Evolutionary conservation across 2,329 filamentous ascomycete genomes (phyloP).

Genomic region (Zymoseptoria passerinii): DNA sequence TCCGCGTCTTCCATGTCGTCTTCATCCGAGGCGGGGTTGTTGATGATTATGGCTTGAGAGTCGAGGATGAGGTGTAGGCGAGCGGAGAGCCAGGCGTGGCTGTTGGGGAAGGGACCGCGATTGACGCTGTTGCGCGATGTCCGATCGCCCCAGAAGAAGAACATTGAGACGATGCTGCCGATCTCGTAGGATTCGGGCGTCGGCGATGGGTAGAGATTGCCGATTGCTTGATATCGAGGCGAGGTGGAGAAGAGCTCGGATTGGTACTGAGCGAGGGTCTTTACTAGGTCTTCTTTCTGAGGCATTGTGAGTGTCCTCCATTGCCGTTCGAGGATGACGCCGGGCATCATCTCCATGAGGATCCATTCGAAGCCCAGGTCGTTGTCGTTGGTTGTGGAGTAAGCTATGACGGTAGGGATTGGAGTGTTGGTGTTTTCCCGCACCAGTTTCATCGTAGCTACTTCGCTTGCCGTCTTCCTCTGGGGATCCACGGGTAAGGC

Average conservation of each 20-base stretch:
- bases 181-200: background rate
- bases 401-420: constrained; percentile 1
- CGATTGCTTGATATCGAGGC: background rate
- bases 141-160: background rate
- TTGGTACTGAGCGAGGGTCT: background rate
- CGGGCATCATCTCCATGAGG: constrained; percentile 6
- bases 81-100: background rate
- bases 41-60: background rate
- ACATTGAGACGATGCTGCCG: constrained; percentile 1
- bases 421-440: constrained; percentile 1
- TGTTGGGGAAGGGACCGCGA: constrained; percentile 1
- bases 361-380: constrained; percentile 3
- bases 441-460: constrained; percentile 9
- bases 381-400: constrained; percentile 5
- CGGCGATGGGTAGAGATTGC: background rate
- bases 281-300: constrained; percentile 1
- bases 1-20: constrained; percentile 1
- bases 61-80: background rate
- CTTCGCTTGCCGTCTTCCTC: constrained; percentile 6
- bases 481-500: background rate
- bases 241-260: background rate
- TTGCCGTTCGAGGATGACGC: background rate
- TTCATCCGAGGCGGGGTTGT: background rate
- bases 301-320: constrained; percentile 2
- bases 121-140: background rate